Evolutionary conservation across 2,329 filamentous ascomycete genomes (phyloP), one percentile per base, ranked within the genome.

Genomic region (Botrytis porri): DNA sequence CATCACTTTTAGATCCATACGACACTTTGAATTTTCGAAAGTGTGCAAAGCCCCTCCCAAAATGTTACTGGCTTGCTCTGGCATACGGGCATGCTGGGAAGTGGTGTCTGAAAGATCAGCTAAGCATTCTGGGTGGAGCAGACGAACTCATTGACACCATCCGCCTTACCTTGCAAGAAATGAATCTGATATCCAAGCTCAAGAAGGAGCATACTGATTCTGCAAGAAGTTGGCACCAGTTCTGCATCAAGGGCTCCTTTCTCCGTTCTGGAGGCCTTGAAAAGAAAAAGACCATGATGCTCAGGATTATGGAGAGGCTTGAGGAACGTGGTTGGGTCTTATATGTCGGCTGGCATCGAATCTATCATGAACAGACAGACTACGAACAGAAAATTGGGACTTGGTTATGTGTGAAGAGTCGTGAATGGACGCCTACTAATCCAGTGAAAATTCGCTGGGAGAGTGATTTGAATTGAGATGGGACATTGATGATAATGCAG

Each of bases 381-480:
- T 35, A 12, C 10, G 60, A 51, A 9, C 45, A 39, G 4, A 61
- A 32, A 8, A 51, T 67, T 25, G 70, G 70, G 22, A 69, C 70
- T 32, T 72, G 70, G 70, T 16, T 67, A 2, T 72, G 63, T 25
- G 63, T 72, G 32, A 72, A 72, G 41, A 72, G 70, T 60, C 45
- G 32, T 16, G 62, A 67, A 10, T 72, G 70, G 70, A 69, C 54
- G 8, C 63, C 70, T n/a, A 59, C n/a, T 0, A 48, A 69, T 39
- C 70, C 70, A 12, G 63, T 72, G 10, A 69, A 41, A n/a, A 29
- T 72, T 32, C 59, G 51, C 6, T 72, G 70, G 70, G 10, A 25
- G 7, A 41, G 16, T 67, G 35, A 67, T 41, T 32, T 29, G 18
- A 57, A n/a, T 32, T 41, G 4, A 18, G n/a, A 25, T 54, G 25